Base-by-base conservation (phyloP, 2,329 filamentous ascomycete species). In the Alternaria atra region DNA sequence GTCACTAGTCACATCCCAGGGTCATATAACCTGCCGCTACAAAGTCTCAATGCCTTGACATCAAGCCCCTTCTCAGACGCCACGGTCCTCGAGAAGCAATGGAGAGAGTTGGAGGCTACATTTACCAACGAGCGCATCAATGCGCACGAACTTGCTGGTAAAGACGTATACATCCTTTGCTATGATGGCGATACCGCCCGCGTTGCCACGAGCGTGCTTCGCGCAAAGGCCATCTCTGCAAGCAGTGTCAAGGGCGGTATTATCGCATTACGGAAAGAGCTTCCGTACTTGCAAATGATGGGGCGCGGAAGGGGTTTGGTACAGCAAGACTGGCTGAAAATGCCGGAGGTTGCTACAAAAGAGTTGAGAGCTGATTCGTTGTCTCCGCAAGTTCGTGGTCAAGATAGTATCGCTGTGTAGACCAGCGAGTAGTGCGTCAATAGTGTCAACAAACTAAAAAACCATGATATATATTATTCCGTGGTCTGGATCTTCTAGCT, bases 141-240 rank as follows among this genome's bases (percentile, higher is more conserved):
- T 30, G 66, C 66, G 15, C 59, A 70, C 35, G 65, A 69, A 20
- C 65, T 70, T 23, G 47, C 44, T 8, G 66, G 61, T 7, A 69
- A 66, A 29, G 60, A 68, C 13, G 65, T 70, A 5, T 67, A 63
- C 29, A 32, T 69, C 3, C 52, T 69, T 13, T 70, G 66, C 42
- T 70, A 70, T 44, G 32, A 59, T 7, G 66, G 68, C 6, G 68
- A 70, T 30, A 68, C 66, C 2, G 65, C 66, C 17, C 57, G 66
- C 10, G 66, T 68, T 4, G 66, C 68, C 10, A 68, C 66, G n/a
- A 70, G 68, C 17, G 55, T 70, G 20, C 58, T 69, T 27, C 63
- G 66, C 4, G 65, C 65, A 2, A 64, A 57, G 37, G 65, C 65
- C 2, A 65, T 70, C 9, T 29, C 54, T 4, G 66, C 66, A 2